Conservation (phyloP, 352 stramenopile species). For the Globisporangium takayamanum region DNA sequence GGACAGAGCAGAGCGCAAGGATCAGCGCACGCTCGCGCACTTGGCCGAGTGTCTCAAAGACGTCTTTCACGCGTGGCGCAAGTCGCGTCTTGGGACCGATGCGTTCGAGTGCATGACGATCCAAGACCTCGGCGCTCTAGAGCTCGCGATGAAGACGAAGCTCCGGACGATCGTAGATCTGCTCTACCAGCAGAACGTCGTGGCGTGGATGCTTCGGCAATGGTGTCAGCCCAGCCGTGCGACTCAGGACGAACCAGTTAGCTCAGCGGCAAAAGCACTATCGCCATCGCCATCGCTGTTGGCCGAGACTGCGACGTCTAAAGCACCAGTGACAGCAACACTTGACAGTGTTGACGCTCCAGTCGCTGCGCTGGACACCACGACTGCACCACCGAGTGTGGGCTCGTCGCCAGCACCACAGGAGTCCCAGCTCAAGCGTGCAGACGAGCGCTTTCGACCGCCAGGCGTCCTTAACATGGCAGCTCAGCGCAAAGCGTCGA, state of each 20-base stretch:
- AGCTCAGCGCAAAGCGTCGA: not conserved
- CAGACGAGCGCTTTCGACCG: constrained; percentile 3
- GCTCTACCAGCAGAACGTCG: constrained; percentile 13
- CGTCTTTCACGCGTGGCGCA: constrained; percentile 10
- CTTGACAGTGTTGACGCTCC: too few species aligned
- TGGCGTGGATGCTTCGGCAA: constrained; percentile 4
- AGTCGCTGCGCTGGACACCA: too few species aligned
- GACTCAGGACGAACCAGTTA: not conserved
- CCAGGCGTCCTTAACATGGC: constrained; percentile 6
- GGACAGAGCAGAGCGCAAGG: not conserved
- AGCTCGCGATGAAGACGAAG: constrained; percentile 8
- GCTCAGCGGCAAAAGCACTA: not conserved
- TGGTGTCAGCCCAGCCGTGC: not conserved
- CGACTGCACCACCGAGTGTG: not conserved
- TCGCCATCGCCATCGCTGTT: not conserved
- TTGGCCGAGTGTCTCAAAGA: constrained; percentile 10
- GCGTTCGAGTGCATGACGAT: constrained; percentile 9
- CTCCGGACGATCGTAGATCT: constrained; percentile 3
- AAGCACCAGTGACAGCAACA: too few species aligned
- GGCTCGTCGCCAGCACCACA: not conserved
- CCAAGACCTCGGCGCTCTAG: constrained; percentile 6
- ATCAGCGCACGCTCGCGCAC: constrained; percentile 1
- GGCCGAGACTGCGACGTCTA: too few species aligned
- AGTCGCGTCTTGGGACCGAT: constrained; percentile 4
- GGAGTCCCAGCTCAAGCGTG: not conserved